Evolutionary conservation across 805 yeast genomes (phyloP), one percentile per base, ranked within the genome.

Genomic region (Danielia reshetovae): DNA sequence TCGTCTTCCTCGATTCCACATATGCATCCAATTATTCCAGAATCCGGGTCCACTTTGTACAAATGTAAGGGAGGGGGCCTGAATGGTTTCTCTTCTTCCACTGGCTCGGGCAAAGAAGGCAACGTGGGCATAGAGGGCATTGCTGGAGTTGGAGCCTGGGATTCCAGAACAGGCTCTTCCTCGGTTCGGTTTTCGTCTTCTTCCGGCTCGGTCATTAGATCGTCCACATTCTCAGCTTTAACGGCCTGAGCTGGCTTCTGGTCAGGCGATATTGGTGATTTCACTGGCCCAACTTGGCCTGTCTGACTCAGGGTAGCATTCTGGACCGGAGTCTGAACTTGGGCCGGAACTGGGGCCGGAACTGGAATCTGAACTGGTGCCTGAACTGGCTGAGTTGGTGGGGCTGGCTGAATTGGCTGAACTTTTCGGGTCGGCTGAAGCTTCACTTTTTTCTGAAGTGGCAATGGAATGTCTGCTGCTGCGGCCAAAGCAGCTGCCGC

Each of bases 1-100:
- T 90, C 93, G 60, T 87, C 96, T 40, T 86, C 94, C 38, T 79
- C 85, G 47, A 70, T 79, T 1, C 79, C 87, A 68, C 97, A 90
- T 7, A 89, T 77, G 61, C 97, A 90, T 2, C 95, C 86, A 35
- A 90, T 89, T 0, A 78, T 60, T 0, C 96, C 96, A 2, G 90
- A 71, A 54, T 89, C 95, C 4, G 86, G 84, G 45, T 77, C 86
- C 1, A 82, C 88, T 11, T 75, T 73, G 54, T 79, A 83, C 0
- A 73, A 52, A 2, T 68, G 44, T 11, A 66, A 43, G 2, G 67
- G 63, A 1, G 72, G 71, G 3, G 52, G 46, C 5, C 22, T 15
- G 23, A 34, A 40, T 5, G 26, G 19, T 7, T 7, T 10, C 10
- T n/a, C n/a, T 4, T 30, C 27, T n/a, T 7, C 27, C 27, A 7